Evolutionary conservation across 495 filamentous ascomycete genomes (phyloP).

Genomic region (Podospora pseudocomata): DNA sequence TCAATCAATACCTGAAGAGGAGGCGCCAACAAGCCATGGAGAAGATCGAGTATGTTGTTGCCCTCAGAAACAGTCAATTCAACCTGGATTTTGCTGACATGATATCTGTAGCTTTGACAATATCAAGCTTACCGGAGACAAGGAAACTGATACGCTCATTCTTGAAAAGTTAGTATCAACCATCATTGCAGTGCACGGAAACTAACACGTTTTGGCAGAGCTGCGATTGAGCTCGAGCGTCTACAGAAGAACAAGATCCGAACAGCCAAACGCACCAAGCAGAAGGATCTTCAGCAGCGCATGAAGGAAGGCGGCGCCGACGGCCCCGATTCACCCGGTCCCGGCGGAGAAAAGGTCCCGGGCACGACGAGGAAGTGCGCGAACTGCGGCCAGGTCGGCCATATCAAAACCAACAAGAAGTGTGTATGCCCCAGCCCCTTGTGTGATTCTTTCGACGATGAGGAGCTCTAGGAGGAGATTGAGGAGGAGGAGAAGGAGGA

Average conservation of each 20-base stretch:
- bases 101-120: slow-evolving; percentile 42
- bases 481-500: background rate
- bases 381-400: slow-evolving; percentile 90
- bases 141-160: slow-evolving; percentile 49
- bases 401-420: slow-evolving; percentile 99
- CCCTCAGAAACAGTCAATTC: slow-evolving; percentile 9
- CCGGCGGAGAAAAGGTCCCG: slow-evolving; percentile 46
- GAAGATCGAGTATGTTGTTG: slow-evolving; percentile 57
- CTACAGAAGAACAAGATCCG: slow-evolving; percentile 89
- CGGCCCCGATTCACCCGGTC: slow-evolving; percentile 44
- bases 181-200: background rate
- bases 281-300: slow-evolving; percentile 58
- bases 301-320: slow-evolving; percentile 41
- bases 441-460: background rate
- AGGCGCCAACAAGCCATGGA: slow-evolving; percentile 56
- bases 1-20: slow-evolving; percentile 58
- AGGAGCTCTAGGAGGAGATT: background rate
- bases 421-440: slow-evolving; percentile 36
- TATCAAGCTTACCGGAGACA: slow-evolving; percentile 65
- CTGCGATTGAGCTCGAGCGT: slow-evolving; percentile 73
- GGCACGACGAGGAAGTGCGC: slow-evolving; percentile 92
- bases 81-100: background rate
- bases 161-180: slow-evolving; percentile 32
- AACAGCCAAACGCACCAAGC: slow-evolving; percentile 83
- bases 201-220: slow-evolving; percentile 38